Evolutionary conservation across 2,329 filamentous ascomycete genomes (phyloP).

Genomic region (Verticillium longisporum): DNA sequence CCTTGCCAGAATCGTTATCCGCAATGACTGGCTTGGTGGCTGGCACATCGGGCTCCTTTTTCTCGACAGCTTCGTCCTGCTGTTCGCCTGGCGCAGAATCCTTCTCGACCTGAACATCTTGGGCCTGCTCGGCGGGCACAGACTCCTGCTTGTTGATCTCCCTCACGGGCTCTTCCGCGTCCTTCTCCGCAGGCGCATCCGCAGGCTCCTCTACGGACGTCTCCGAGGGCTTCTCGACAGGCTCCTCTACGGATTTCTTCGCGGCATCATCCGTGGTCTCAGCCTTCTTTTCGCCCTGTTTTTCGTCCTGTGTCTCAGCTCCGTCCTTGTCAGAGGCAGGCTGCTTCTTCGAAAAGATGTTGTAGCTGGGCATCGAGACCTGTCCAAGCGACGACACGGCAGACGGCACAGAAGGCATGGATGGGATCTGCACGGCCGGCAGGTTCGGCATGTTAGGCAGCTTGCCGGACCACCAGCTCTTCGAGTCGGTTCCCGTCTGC

Average conservation of each 20-base stretch:
- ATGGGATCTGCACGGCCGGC: constrained; percentile 25
- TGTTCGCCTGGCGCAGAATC: neutral
- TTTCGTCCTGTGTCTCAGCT: neutral
- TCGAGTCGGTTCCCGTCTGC: constrained; percentile 37
- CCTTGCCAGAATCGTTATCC: neutral
- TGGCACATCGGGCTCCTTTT: neutral
- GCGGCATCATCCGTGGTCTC: neutral
- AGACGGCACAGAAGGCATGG: constrained; percentile 18
- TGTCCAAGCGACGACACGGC: constrained; percentile 21
- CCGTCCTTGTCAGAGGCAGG: neutral
- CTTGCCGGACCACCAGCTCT: constrained; percentile 40
- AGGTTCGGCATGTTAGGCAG: constrained; percentile 25
- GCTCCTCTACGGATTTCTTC: neutral
- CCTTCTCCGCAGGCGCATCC: too few relatives aligned
- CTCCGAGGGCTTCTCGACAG: neutral
- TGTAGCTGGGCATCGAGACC: constrained; percentile 23
- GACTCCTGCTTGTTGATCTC: neutral
- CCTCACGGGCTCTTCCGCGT: too few relatives aligned
- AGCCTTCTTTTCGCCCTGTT: neutral
- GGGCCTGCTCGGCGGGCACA: too few relatives aligned
- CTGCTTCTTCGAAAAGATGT: constrained; percentile 20
- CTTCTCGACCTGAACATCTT: neutral
- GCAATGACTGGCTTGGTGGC: neutral
- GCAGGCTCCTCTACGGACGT: neutral
- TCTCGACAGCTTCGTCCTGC: neutral